Base-by-base conservation (phyloP, 192 early-diverging fungal genomes). In the Coemansia sp. region DNA sequence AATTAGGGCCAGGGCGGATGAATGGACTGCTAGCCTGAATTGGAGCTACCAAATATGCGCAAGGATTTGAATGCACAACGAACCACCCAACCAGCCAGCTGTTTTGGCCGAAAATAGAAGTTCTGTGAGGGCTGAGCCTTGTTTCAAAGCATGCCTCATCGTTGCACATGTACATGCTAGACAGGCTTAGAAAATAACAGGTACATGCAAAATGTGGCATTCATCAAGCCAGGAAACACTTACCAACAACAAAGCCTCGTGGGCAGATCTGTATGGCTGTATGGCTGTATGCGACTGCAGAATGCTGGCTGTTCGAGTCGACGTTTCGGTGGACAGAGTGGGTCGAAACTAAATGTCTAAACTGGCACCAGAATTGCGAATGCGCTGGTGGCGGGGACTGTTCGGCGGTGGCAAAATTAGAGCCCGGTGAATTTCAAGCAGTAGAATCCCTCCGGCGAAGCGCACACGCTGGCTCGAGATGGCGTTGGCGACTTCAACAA, bases 131-230 rank as follows among this genome's bases (percentile, higher is more conserved):
- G 55, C 32, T 37, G 15, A 19, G 32, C 23, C 55, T 29, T 56
- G 27, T 25, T 56, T 4, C 22, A 14, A 12, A 67, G 50, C 58
- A 53, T 45, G 58, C 14, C 57, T 68, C 53, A 66, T 62, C 45
- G 63, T 63, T 29, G 54, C 55, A 56, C 67, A 63, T 61, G 45
- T 6, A 32, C 32, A 32, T 7, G 32, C 32, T 32, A 29, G 32
- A 32, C 32, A 32, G 32, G 32, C 32, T 32, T 32, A 32, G 32
- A 32, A 32, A 32, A 32, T 7, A 32, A 32, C 32, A 32, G 32
- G 32, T 32, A 8, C 32, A 32, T 32, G 32, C 32, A 32, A 32
- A 32, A 45, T 45, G 43, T 45, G 43, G 43, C 43, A 45, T 45
- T 45, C 43, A 17, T 12, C 43, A 45, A 45, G 43, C 21, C 51